phyloP scores from a whole-genome alignment of 2,329 filamentous ascomycete species.

The Botrytis fabae region DNA sequence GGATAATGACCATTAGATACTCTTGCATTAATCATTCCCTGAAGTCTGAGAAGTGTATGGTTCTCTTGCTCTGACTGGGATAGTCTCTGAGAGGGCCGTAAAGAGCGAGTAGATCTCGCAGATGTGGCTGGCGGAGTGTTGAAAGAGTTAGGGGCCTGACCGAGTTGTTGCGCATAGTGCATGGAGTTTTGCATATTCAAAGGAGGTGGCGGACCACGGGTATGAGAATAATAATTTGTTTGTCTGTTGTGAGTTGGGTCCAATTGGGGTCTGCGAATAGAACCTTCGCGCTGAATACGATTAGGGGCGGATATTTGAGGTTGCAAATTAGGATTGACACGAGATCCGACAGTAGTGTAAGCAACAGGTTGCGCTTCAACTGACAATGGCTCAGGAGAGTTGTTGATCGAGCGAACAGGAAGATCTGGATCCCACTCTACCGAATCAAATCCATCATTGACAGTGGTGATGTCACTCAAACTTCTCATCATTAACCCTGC shows the following conservation, averaged over 20 bases:
- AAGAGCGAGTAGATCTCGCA: slow-evolving; percentile 18
- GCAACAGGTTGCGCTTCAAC: slow-evolving; percentile 37
- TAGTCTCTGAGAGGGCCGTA: slow-evolving; percentile 12
- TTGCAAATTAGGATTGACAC: slow-evolving; percentile 37
- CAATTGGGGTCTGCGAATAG: slow-evolving; percentile 36
- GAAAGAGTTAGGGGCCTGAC: slow-evolving; percentile 25
- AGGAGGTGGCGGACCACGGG: slow-evolving; percentile 32
- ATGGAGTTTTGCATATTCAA: slow-evolving; percentile 38
- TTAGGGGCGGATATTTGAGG: slow-evolving; percentile 40
- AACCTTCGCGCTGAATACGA: slow-evolving; percentile 41
- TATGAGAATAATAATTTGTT: slow-evolving; percentile 30
- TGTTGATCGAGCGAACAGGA: slow-evolving; percentile 29
- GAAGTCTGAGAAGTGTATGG: slow-evolving; percentile 21
- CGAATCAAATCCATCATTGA: slow-evolving; percentile 38
- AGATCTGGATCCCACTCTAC: slow-evolving; percentile 40
- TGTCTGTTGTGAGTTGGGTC: slow-evolving; percentile 31
- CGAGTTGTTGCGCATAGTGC: slow-evolving; percentile 39
- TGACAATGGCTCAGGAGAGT: slow-evolving; percentile 38
- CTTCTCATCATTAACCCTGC: background rate
- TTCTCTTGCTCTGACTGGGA: slow-evolving; percentile 25
- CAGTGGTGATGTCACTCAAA: background rate
- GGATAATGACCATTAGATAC: background rate
- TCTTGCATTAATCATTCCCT: slow-evolving; percentile 19
- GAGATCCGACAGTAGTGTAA: slow-evolving; percentile 42
- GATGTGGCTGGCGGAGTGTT: slow-evolving; percentile 21